Conservation (phyloP, 768 basidiomycete species). For the Tephrocybe rancida region DNA sequence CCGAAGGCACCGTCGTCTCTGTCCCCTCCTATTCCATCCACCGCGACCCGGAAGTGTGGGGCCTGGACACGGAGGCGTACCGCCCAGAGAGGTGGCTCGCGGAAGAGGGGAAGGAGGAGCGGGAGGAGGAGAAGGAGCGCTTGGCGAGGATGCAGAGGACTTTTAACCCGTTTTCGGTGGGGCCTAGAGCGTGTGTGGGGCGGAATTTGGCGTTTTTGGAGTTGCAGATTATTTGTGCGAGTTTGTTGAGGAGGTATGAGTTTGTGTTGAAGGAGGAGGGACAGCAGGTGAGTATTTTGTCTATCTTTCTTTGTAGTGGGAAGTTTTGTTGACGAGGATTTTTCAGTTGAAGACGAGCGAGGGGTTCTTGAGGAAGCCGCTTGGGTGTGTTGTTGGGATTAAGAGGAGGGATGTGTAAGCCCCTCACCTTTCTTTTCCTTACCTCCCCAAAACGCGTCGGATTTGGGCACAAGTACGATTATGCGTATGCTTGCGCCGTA, state of each 20-base stretch:
- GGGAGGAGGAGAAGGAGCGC: background rate
- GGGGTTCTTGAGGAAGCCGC: conserved; percentile 87
- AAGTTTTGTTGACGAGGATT: conserved; percentile 7
- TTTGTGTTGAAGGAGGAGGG: conserved; percentile 66
- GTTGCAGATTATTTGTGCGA: conserved; percentile 78
- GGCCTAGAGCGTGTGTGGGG: conserved; percentile 86
- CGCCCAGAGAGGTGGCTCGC: conserved; percentile 90
- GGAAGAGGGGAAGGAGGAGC: conserved; percentile 34
- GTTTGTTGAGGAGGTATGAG: conserved; percentile 75
- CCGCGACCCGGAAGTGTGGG: conserved; percentile 73
- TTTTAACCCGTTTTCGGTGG: conserved; percentile 87
- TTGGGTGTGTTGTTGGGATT: conserved; percentile 72
- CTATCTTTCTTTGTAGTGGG: background rate
- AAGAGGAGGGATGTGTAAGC: conserved; percentile 52
- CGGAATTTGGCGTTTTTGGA: conserved; percentile 82
- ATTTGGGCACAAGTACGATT: no score
- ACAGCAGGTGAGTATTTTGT: conserved; percentile 41
- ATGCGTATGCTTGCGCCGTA: no score
- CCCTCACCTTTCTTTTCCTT: no score
- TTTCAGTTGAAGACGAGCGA: conserved; percentile 71
- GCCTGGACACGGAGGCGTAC: conserved; percentile 71
- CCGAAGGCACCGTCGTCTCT: conserved; percentile 73
- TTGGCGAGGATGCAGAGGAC: conserved; percentile 61
- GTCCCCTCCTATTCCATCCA: conserved; percentile 88
- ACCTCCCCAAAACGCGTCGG: no score